Conservation (phyloP, 2,329 filamentous ascomycete species). For the Sarocladiaceae sp. region DNA sequence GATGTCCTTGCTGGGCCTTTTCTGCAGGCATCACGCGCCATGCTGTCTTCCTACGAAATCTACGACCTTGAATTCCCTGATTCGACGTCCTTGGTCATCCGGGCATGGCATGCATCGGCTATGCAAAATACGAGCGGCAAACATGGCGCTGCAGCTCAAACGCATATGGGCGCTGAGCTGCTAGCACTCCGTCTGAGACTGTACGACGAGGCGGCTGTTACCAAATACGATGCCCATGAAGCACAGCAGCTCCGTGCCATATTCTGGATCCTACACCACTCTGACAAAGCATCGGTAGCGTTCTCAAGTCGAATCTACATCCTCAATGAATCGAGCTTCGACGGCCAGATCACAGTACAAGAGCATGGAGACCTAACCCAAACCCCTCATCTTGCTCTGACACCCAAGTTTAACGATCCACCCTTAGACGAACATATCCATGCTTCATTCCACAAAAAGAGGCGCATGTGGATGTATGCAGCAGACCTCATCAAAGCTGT, state of each 20-base stretch:
- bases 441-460: not conserved
- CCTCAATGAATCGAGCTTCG: not conserved
- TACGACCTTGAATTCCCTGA: conserved; percentile 11
- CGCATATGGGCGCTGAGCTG: conserved; percentile 5
- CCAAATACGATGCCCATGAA: conserved; percentile 2
- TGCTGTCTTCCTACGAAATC: conserved; percentile 11
- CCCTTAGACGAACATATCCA: conserved; percentile 1
- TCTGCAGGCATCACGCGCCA: conserved; percentile 10
- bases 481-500: conserved; percentile 3
- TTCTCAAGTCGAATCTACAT: conserved; percentile 5
- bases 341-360: not conserved
- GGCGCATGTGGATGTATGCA: conserved; percentile 3
- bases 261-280: conserved; percentile 11
- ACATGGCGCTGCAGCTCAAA: conserved; percentile 9
- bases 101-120: conserved; percentile 10
- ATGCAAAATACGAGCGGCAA: conserved; percentile 11
- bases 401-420: not conserved
- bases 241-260: conserved; percentile 9
- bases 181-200: conserved; percentile 9
- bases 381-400: not conserved
- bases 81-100: conserved; percentile 9
- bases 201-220: conserved; percentile 9
- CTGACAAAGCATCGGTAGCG: conserved; percentile 8
- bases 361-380: not conserved
- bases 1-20: conserved; percentile 2